These are phyloP conservation scores for Lepidium sativum DNA, from an alignment of 345 rosid species.

Conservation along the genomic window DNA sequence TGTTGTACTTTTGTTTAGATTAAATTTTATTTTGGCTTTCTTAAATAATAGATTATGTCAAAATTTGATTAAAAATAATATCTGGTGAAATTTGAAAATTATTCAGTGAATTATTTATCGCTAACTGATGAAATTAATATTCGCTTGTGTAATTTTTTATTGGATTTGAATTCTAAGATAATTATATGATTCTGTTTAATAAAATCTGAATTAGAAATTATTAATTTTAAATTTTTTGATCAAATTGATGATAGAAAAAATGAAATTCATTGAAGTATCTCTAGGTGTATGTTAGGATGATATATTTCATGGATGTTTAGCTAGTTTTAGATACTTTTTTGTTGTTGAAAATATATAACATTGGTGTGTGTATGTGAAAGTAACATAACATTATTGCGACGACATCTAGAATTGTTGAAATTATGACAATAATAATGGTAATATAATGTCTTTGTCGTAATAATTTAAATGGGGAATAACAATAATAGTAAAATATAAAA, in stretches of 20 bases:
- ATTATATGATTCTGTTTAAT: too few species aligned
- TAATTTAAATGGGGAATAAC: slow-evolving; percentile 16
- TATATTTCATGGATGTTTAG: neutral
- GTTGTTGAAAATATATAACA: neutral
- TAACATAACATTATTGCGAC: slow-evolving; percentile 16
- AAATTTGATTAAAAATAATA: too few species aligned
- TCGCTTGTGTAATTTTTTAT: too few species aligned
- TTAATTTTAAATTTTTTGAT: too few species aligned
- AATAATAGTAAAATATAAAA: neutral
- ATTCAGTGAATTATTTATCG: too few species aligned
- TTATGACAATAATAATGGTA: slow-evolving; percentile 15
- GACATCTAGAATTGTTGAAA: slow-evolving; percentile 8
- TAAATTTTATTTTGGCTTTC: neutral
- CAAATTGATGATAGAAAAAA: too few species aligned
- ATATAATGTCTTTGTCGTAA: slow-evolving; percentile 21
- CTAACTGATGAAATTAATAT: too few species aligned
- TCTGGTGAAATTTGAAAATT: neutral
- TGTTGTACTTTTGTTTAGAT: neutral
- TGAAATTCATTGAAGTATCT: neutral
- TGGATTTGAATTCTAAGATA: too few species aligned
- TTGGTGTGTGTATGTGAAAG: slow-evolving; percentile 11
- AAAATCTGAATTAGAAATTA: too few species aligned
- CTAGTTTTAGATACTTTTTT: neutral
- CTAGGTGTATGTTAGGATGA: neutral
- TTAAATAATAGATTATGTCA: neutral